Evolutionary conservation across 2,329 filamentous ascomycete genomes (phyloP).

Genomic region (Nemania abortiva): DNA sequence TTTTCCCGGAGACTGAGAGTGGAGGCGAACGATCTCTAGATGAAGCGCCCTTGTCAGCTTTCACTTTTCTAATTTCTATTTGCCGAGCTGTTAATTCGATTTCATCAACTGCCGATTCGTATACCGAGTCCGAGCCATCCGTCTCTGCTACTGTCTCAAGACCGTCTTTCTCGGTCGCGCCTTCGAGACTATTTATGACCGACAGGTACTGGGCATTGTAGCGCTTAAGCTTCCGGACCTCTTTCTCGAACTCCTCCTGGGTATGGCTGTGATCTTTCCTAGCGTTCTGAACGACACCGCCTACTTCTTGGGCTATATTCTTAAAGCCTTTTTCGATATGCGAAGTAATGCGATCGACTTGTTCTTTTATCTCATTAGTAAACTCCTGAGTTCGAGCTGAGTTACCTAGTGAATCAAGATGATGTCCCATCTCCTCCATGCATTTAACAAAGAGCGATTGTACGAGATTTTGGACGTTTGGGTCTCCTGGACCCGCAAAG

Average conservation of each 20-base stretch:
- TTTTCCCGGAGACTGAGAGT: too few species aligned
- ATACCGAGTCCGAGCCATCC: too few species aligned
- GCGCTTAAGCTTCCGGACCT: background rate
- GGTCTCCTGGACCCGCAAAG: too few species aligned
- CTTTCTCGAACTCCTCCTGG: background rate
- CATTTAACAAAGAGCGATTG: background rate
- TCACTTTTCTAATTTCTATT: conserved; percentile 12
- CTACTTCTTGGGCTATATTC: background rate
- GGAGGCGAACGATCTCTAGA: background rate
- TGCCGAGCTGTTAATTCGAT: background rate
- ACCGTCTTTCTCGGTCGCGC: background rate
- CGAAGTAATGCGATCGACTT: background rate
- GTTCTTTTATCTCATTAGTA: background rate
- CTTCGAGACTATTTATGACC: background rate
- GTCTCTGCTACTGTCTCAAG: too few species aligned
- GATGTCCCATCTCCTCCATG: background rate
- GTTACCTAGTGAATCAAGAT: background rate
- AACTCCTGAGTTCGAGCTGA: background rate
- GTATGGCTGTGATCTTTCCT: background rate
- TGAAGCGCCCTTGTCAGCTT: background rate
- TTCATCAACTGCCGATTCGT: too few species aligned
- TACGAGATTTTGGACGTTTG: background rate
- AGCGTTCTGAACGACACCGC: background rate
- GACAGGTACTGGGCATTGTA: conserved; percentile 4
- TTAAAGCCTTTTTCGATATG: conserved; percentile 9